phyloP scores from a whole-genome alignment of 2,329 filamentous ascomycete species.

The Penicillium sp. region DNA sequence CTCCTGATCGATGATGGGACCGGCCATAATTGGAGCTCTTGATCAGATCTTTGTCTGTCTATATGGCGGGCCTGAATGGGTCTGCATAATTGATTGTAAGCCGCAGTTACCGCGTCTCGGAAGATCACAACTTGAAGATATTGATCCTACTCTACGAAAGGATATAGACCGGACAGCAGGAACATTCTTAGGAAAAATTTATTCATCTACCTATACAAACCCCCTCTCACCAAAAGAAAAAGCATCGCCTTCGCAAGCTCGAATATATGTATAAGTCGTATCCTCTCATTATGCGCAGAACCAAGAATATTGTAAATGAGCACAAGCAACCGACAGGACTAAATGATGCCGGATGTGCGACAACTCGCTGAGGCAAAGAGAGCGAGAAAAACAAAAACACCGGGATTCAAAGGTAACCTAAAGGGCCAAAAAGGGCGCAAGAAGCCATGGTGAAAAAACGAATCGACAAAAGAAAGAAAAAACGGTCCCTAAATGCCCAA shows the following conservation, averaged over 20 bases:
- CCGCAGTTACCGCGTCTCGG: background rate
- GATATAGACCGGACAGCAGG: background rate
- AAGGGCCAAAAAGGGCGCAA: conserved; percentile 11
- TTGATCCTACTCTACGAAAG: too few species aligned
- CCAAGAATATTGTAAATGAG: conserved; percentile 22
- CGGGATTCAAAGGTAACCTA: background rate
- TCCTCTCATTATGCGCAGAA: conserved; percentile 40
- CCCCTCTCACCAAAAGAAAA: conserved; percentile 8
- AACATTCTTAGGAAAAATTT: background rate
- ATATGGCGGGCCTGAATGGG: background rate
- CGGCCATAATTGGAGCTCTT: background rate
- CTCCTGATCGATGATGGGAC: background rate
- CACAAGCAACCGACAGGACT: conserved; percentile 12
- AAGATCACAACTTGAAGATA: background rate
- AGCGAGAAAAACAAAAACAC: conserved; percentile 18
- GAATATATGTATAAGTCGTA: conserved; percentile 35
- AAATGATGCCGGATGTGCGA: conserved; percentile 12
- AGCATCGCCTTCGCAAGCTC: conserved; percentile 22
- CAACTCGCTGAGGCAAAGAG: conserved; percentile 24
- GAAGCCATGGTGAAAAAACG: conserved; percentile 19
- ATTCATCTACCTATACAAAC: conserved; percentile 17
- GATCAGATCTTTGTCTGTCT: background rate
- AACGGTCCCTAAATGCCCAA: conserved; percentile 32
- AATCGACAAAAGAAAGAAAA: conserved; percentile 20
- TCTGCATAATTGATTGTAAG: background rate